These are phyloP conservation scores for Phytophthora litchii DNA, from an alignment of 352 stramenopile genomes.

Conservation along the genomic window DNA sequence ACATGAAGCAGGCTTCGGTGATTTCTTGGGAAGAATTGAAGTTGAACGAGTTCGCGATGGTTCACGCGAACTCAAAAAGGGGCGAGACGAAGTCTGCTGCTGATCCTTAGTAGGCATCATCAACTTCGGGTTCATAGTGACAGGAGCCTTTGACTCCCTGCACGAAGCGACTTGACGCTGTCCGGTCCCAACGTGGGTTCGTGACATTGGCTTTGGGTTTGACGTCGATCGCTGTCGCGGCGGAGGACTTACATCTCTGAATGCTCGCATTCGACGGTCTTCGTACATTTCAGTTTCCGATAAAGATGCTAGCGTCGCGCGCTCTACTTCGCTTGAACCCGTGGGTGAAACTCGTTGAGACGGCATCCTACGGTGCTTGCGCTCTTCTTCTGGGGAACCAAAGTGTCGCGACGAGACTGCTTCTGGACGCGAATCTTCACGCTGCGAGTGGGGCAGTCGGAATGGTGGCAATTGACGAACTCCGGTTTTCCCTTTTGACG, in stretches of 20 bases:
- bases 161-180: constrained; percentile 21
- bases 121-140: constrained; percentile 26
- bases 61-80: constrained; percentile 14
- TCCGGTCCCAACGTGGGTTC: constrained; percentile 2
- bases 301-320: constrained; percentile 2
- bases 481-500: no score
- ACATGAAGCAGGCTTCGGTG: constrained; percentile 5
- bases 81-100: constrained; percentile 3
- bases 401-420: not conserved
- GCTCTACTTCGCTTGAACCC: constrained; percentile 4
- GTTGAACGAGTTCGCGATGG: constrained; percentile 17
- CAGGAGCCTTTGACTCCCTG: constrained; percentile 14
- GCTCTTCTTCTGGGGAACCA: constrained; percentile 10
- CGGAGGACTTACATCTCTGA: constrained; percentile 18
- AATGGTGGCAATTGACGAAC: constrained; percentile 1
- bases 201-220: constrained; percentile 23
- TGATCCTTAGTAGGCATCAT: constrained; percentile 13
- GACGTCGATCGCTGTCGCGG: constrained; percentile 17
- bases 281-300: constrained; percentile 23
- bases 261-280: constrained; percentile 12
- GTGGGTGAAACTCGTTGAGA: constrained; percentile 4
- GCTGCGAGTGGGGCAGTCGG: constrained; percentile 10
- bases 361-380: not conserved
- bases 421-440: not conserved
- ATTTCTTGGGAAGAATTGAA: constrained; percentile 16